phyloP scores from a whole-genome alignment of 2,329 filamentous ascomycete genomes.

The Tolypocladium paradoxum region DNA sequence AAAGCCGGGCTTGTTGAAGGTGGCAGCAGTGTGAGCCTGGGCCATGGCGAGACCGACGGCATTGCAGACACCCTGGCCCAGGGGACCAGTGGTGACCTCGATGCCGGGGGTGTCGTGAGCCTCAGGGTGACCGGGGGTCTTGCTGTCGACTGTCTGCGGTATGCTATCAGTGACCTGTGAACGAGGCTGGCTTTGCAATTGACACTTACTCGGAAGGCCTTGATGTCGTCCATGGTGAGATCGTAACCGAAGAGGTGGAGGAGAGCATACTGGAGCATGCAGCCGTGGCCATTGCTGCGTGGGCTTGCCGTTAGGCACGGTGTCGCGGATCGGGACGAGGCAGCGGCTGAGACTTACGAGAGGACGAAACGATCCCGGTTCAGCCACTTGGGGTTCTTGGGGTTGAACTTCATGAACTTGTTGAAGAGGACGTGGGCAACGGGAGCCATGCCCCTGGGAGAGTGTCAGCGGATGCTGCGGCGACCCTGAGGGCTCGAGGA shows the following conservation, averaged over 20 bases:
- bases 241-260: conserved; percentile 93
- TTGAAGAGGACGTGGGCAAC: conserved; percentile 95
- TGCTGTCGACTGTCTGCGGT: conserved; percentile 47
- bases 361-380: conserved; percentile 98
- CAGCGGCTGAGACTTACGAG: conserved; percentile 58
- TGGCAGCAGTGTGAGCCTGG: conserved; percentile 79
- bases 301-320: neutral
- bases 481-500: neutral
- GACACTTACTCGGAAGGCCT: conserved; percentile 80
- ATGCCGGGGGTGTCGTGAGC: conserved; percentile 91
- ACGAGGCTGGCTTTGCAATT: neutral
- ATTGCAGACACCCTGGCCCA: conserved; percentile 95
- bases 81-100: conserved; percentile 95
- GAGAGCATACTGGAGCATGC: conserved; percentile 98
- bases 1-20: conserved; percentile 95
- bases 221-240: conserved; percentile 80
- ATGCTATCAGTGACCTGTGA: conserved; percentile 4
- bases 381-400: conserved; percentile 93
- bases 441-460: conserved; percentile 67
- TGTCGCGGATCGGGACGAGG: neutral
- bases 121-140: conserved; percentile 93
- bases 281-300: conserved; percentile 87
- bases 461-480: conserved; percentile 18
- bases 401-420: conserved; percentile 99
- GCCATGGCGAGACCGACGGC: conserved; percentile 97